Evolutionary conservation across 2,329 filamentous ascomycete species (phyloP).

Genomic region (Dothistroma pini): DNA sequence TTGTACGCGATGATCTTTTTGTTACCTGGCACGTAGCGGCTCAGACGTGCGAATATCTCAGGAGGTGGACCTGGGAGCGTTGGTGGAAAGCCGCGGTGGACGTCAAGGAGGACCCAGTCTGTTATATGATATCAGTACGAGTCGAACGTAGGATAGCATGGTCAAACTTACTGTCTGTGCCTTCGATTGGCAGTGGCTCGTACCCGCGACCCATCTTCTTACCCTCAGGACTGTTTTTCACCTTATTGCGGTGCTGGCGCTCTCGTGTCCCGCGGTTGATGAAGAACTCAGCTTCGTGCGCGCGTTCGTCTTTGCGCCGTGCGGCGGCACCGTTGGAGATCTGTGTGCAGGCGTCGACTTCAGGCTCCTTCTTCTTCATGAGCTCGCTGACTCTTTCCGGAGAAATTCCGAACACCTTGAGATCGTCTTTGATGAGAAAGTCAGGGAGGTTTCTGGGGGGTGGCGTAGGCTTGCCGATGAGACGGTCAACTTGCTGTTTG

Average conservation of each 20-base stretch:
- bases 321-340: background rate
- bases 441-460: background rate
- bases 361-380: conserved; percentile 3
- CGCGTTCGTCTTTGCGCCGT: background rate
- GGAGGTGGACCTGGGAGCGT: conserved; percentile 10
- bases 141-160: conserved; percentile 13
- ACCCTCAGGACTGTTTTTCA: background rate
- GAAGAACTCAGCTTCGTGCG: conserved; percentile 2
- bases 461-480: background rate
- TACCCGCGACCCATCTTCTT: background rate
- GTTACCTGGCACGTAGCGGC: conserved; percentile 21
- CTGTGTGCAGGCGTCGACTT: background rate
- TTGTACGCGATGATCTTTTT: conserved; percentile 26
- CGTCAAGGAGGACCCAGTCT: conserved; percentile 31
- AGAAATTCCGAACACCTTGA: background rate
- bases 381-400: conserved; percentile 8
- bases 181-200: background rate
- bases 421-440: conserved; percentile 3
- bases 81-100: conserved; percentile 15
- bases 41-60: conserved; percentile 8
- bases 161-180: conserved; percentile 35
- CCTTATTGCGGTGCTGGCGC: background rate
- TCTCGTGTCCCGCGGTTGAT: background rate
- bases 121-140: background rate
- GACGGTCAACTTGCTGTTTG: background rate